Evolutionary conservation across 2,329 filamentous ascomycete genomes (phyloP).

Genomic region (Aspergillus tamarii): DNA sequence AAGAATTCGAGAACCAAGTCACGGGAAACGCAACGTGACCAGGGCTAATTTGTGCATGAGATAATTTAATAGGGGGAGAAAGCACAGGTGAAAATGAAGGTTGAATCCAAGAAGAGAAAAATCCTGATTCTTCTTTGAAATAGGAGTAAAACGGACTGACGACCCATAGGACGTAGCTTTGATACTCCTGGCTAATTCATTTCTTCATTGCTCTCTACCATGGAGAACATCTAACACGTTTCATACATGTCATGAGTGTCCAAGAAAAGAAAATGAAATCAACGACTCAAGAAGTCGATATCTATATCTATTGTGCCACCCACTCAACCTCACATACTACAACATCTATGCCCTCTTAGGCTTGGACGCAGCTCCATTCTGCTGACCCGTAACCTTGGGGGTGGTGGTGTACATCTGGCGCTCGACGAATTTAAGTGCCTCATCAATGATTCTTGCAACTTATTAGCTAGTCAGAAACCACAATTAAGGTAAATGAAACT

Average conservation of each 20-base stretch:
- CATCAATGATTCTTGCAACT: slow-evolving; percentile 70
- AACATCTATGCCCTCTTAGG: slow-evolving; percentile 38
- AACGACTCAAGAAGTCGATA: slow-evolving; percentile 11
- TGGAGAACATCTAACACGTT: slow-evolving; percentile 21
- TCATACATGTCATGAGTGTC: slow-evolving; percentile 23
- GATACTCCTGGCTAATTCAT: slow-evolving; percentile 10
- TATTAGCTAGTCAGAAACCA: slow-evolving; percentile 20
- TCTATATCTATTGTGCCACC: slow-evolving; percentile 28
- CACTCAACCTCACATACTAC: slow-evolving; percentile 22
- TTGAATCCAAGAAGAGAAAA: background rate
- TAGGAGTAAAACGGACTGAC: background rate
- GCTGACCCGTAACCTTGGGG: slow-evolving; percentile 21
- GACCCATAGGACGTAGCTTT: background rate
- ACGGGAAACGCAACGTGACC: background rate
- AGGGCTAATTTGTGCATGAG: background rate
- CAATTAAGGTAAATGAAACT: slow-evolving; percentile 47
- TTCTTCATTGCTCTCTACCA: slow-evolving; percentile 18
- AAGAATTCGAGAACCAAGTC: background rate
- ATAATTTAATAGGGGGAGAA: background rate
- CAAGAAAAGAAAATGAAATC: slow-evolving; percentile 11
- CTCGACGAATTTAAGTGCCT: slow-evolving; percentile 79
- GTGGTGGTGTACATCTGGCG: slow-evolving; percentile 60
- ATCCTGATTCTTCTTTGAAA: background rate
- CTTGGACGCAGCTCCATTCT: slow-evolving; percentile 38
- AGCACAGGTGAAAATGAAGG: too few relatives aligned